Evolutionary conservation across 768 basidiomycete genomes (phyloP).

Genomic region (Mycena amicta): DNA sequence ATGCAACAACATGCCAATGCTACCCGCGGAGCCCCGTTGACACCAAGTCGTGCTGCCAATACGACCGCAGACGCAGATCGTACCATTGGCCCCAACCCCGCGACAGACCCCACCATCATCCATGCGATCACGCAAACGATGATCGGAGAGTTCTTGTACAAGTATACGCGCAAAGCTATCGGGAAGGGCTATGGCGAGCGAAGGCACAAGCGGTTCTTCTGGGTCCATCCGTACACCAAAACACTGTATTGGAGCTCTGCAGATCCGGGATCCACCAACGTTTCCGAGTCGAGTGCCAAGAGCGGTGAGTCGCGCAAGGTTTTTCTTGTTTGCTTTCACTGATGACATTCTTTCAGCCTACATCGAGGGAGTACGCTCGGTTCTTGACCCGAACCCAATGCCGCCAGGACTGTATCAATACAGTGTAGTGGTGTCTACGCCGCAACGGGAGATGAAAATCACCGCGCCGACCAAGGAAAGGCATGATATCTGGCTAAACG

Average conservation of each 20-base stretch:
- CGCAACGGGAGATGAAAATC: constrained; percentile 96
- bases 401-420: constrained; percentile 92
- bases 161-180: constrained; percentile 89
- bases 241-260: constrained; percentile 96
- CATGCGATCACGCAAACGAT: constrained; percentile 99
- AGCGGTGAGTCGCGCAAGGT: constrained; percentile 74
- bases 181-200: constrained; percentile 90
- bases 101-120: constrained; percentile 88
- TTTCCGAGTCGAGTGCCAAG: constrained; percentile 92
- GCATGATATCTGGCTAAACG: constrained; percentile 96
- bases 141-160: constrained; percentile 99
- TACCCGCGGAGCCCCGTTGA: constrained; percentile 40
- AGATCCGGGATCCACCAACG: constrained; percentile 88
- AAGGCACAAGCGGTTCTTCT: constrained; percentile 95
- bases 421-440: constrained; percentile 90
- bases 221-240: constrained; percentile 99
- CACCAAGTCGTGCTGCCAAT: constrained; percentile 37
- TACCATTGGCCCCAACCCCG: constrained; percentile 38
- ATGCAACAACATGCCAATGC: constrained; percentile 33
- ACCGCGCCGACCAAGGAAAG: constrained; percentile 95
- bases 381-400: constrained; percentile 95
- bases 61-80: constrained; percentile 39
- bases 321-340: constrained; percentile 4
- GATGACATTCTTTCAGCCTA: constrained; percentile 59
- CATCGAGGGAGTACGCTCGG: constrained; percentile 87